A percentile compares a stretch with the other conserved stretches of the same genome.
Evolutionary conservation across 306 rosid species (phyloP).

Genomic region (Styphnolobium japonicum): DNA sequence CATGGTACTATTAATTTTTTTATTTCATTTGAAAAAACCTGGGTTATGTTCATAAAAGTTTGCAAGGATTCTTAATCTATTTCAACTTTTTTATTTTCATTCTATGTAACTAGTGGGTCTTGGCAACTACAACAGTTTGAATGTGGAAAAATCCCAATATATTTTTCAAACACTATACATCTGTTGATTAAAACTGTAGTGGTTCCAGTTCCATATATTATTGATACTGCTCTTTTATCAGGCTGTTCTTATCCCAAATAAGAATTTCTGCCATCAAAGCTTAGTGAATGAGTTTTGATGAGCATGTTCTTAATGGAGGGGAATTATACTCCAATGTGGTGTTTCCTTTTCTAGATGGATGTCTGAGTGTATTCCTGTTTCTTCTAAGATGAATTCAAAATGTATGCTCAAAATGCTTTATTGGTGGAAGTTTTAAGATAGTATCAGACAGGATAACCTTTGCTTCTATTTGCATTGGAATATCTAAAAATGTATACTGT

Average conservation of each 20-base stretch:
- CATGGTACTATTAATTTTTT: no score
- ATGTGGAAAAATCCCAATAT: no score
- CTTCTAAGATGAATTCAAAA: background rate
- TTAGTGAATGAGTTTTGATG: background rate
- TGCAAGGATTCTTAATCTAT: no score
- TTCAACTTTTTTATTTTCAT: no score
- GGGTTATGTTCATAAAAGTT: no score
- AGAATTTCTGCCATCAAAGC: background rate
- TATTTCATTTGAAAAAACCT: no score
- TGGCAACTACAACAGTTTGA: no score
- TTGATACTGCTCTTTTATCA: background rate
- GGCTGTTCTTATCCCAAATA: background rate
- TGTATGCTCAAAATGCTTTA: background rate
- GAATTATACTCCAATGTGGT: background rate
- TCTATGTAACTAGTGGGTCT: no score
- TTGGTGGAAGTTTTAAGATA: background rate
- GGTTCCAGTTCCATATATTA: no score
- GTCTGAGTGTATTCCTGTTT: background rate
- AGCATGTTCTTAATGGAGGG: background rate
- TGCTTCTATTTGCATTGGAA: background rate
- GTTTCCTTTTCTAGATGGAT: background rate
- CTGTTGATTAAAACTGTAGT: no score
- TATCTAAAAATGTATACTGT: background rate
- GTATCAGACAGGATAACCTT: background rate
- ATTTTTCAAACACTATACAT: no score